Evolutionary conservation across 768 basidiomycete species (phyloP).

Genomic region (Tylopilus vinaceipallidus): DNA sequence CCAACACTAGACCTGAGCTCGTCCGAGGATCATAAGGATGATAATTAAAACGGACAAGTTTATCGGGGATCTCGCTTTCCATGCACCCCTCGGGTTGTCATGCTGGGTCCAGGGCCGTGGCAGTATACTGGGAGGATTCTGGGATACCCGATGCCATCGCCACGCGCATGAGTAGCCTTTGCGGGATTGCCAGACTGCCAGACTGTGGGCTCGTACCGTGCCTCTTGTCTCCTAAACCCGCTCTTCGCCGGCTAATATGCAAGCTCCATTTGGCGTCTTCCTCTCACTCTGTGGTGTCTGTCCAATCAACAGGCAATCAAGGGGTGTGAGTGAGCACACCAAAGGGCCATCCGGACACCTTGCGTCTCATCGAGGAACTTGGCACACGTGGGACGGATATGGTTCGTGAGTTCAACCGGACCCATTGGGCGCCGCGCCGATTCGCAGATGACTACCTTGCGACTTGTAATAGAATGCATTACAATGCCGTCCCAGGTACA

Average conservation of each 20-base stretch:
- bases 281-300: slow-evolving; percentile 15
- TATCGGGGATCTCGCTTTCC: not conserved
- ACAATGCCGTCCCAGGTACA: not conserved
- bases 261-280: slow-evolving; percentile 20
- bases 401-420: not conserved
- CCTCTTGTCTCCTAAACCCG: slow-evolving; percentile 51
- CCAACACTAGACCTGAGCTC: not conserved
- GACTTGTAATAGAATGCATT: not conserved
- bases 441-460: slow-evolving; percentile 1
- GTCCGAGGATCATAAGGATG: slow-evolving; percentile 1
- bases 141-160: slow-evolving; percentile 1
- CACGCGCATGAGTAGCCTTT: slow-evolving; percentile 4
- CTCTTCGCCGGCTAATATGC: slow-evolving; percentile 11
- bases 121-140: not conserved
- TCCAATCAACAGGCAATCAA: slow-evolving; percentile 66
- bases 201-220: too few species aligned
- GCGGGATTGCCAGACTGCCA: not conserved
- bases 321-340: slow-evolving; percentile 56
- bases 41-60: not conserved
- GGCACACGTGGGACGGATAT: not conserved
- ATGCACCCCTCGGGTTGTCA: not conserved
- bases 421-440: not conserved
- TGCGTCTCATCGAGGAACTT: slow-evolving; percentile 44
- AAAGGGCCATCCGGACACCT: slow-evolving; percentile 46
- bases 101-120: not conserved